Percentiles rank a stretch among this genome's conserved stretches.
phyloP scores from a whole-genome alignment of 805 yeast genomes.

The Saccharomyces paradoxus region DNA sequence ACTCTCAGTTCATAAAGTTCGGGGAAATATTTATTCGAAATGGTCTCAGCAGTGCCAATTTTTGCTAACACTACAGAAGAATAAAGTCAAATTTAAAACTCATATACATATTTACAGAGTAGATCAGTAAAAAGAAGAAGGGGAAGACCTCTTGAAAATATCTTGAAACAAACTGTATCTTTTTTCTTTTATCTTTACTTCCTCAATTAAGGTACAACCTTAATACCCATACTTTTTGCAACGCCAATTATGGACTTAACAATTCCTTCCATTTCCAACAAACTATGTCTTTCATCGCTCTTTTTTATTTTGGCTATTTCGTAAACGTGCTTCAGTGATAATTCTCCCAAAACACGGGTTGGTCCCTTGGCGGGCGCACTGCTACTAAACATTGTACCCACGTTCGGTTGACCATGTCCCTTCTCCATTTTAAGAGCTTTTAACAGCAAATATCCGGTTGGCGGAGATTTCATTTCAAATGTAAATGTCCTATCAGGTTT shows the following conservation, averaged over 20 bases:
- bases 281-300: constrained; percentile 71
- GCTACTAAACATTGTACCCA: constrained; percentile 5
- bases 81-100: not conserved
- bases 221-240: constrained; percentile 84
- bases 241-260: constrained; percentile 78
- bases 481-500: constrained; percentile 87
- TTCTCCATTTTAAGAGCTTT: constrained; percentile 65
- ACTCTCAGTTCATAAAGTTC: not conserved
- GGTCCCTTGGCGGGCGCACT: not conserved
- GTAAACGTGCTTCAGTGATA: constrained; percentile 79
- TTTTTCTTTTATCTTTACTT: not conserved
- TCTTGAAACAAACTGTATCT: not conserved
- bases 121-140: not conserved
- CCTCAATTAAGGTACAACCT: constrained; percentile 50
- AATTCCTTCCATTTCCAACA: constrained; percentile 61
- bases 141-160: not conserved
- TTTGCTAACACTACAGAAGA: not conserved
- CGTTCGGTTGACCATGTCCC: constrained; percentile 58
- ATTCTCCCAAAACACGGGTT: constrained; percentile 45
- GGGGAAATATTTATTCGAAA: too few relatives aligned
- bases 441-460: constrained; percentile 77
- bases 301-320: constrained; percentile 93
- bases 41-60: not conserved
- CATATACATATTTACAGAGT: not conserved
- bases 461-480: constrained; percentile 84